Evolutionary conservation across 306 rosid species (phyloP).

Genomic region (Cucurbita maxima): DNA sequence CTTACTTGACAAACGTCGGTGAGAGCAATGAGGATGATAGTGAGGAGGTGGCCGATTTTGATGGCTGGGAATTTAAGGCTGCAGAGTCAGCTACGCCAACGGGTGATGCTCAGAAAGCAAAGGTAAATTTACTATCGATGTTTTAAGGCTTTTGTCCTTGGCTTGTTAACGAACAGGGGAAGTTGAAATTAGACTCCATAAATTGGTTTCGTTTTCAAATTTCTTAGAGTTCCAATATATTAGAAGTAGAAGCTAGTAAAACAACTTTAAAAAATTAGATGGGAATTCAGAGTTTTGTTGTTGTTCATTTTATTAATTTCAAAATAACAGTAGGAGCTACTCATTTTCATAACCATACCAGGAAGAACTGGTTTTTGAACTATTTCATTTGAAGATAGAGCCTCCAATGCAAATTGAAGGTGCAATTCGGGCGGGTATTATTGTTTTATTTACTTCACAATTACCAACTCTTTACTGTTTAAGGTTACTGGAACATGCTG

Average conservation of each 20-base stretch:
- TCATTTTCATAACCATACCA: conserved; percentile 4
- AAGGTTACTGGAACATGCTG: not conserved
- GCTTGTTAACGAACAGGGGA: not conserved
- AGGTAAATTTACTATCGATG: too few species aligned
- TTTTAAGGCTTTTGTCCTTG: too few species aligned
- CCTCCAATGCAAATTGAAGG: not conserved
- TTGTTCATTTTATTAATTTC: not conserved
- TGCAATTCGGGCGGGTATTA: conserved; percentile 27
- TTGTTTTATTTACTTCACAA: conserved; percentile 7
- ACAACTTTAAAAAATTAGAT: not conserved
- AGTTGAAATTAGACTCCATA: not conserved
- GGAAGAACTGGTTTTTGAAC: conserved; percentile 20
- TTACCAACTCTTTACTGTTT: conserved; percentile 4
- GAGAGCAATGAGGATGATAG: conserved; percentile 25
- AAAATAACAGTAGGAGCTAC: not conserved
- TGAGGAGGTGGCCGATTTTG: conserved; percentile 21
- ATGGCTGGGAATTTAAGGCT: conserved; percentile 90
- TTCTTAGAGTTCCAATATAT: not conserved
- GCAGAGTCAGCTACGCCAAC: conserved; percentile 37
- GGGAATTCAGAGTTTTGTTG: not conserved
- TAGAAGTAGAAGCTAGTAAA: not conserved
- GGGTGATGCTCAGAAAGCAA: conserved; percentile 16
- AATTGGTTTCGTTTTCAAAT: conserved; percentile 4
- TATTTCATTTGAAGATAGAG: conserved; percentile 10
- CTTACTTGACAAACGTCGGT: conserved; percentile 14